Evolutionary conservation across 371 early-diverging fungal genomes (phyloP), one percentile per base, ranked within the genome.

Genomic region (Encephalitozoon hellem): DNA sequence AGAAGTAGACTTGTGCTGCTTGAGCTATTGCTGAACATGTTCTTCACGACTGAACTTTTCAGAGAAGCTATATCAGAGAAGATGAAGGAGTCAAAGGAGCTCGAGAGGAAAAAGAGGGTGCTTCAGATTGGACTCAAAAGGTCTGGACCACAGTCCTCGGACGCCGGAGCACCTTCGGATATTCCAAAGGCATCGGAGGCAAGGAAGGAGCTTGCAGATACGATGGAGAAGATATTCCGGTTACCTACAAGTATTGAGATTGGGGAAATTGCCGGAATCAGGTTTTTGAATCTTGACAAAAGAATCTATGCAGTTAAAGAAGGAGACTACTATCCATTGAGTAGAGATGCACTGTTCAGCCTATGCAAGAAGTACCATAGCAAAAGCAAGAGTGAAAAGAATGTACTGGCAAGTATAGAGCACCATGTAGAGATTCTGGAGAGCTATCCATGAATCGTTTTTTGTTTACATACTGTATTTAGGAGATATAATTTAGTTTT

Each of bases 11-110:
- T 59, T 18, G 59, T 59, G 3, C 21, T 59, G 4, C n/a, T 59
- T 59, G 59, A 59, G 34, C 38, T 59, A n/a, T 18, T 59, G 34
- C 2, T 59, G 59, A 59, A 59, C 28, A 59, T 59, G 59, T 28
- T 59, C 38, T 59, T 30, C 34, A 38, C 38, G 28, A 59, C 59
- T 9, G 38, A 32, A 2, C 18, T 2, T 9, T 59, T 59, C 34
- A 9, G 59, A 34, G 38, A 32, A 18, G 21, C 34, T 11, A 34
- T 59, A 34, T 59, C 34, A 9, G 59, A 59, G 18, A 59, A 38
- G 38, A 59, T 59, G 59, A 21, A 59, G 34, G 34, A 9, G 38
- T 59, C 38, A 9, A 32, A 34, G 1, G 28, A 28, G 11, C 59
- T 59, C 12, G 38, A 59, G 30, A 59, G 21, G 28, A 30, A 34